A percentile compares a stretch with the other conserved stretches of the same genome.
Evolutionary conservation across 1,284 basidiomycete genomes (phyloP).

Genomic region (Moniliophthora roreri): DNA sequence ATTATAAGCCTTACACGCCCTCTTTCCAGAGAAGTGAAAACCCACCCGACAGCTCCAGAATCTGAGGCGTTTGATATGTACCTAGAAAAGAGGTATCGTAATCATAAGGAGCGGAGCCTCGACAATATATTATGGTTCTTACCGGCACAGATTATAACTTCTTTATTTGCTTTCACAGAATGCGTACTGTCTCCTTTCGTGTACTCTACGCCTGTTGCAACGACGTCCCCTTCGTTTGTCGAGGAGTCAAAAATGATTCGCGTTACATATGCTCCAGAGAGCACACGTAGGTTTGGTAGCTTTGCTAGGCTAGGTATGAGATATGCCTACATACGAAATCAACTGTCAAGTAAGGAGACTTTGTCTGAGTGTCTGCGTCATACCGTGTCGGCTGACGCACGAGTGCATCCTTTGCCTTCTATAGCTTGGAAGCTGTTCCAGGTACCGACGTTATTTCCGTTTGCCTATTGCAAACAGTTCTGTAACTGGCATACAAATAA

Average conservation of each 20-base stretch:
- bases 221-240: too few relatives aligned
- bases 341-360: too few relatives aligned
- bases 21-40: neutral
- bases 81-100: neutral
- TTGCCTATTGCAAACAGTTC: neutral
- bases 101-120: neutral
- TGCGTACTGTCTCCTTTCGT: neutral
- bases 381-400: neutral
- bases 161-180: slow-evolving; percentile 2
- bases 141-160: slow-evolving; percentile 18
- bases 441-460: neutral
- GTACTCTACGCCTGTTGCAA: neutral
- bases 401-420: neutral
- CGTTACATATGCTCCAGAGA: neutral
- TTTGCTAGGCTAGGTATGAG: neutral
- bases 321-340: neutral
- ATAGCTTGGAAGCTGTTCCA: slow-evolving; percentile 4
- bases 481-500: neutral
- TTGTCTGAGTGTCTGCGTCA: neutral
- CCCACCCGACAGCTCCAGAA: slow-evolving; percentile 17
- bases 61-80: slow-evolving; percentile 16
- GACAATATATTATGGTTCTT: neutral
- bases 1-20: too few relatives aligned
- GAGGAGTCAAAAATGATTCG: neutral
- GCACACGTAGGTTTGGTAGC: neutral